Evolutionary conservation across 306 rosid genomes (phyloP), one percentile per base, ranked within the genome.

Genomic region (Trifolium repens): DNA sequence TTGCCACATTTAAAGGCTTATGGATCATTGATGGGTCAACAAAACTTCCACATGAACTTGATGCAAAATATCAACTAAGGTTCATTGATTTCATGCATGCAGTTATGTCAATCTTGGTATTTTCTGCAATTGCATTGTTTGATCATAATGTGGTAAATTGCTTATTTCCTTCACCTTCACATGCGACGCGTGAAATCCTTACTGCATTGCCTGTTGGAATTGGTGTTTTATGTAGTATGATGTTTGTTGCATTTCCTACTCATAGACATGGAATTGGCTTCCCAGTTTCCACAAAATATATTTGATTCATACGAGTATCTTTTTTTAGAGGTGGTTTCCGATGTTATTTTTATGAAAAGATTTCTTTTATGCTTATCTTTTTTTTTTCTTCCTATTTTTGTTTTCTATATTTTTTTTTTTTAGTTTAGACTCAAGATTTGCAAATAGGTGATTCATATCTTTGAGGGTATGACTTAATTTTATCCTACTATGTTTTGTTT

Each of bases 261-360:
- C 71, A 46, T 14, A 85, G 97, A 35, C 93, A 88, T 72, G 97
- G 93, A 54, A 86, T 91, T 79, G 96, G 96, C 37, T 91, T 89
- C 72, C 84, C 88, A 34, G 74, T 84, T 16, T 78, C 88, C 9
- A 8, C 73, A 40, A 74, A 37, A n/a, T n/a, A n/a, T n/a, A n/a
- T n/a, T n/a, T n/a, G n/a, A n/a, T n/a, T n/a, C n/a, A n/a, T n/a
- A n/a, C n/a, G n/a, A n/a, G n/a, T n/a, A n/a, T n/a, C n/a, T n/a
- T n/a, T n/a, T n/a, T n/a, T n/a, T n/a, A n/a, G n/a, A n/a, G n/a
- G n/a, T n/a, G n/a, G n/a, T n/a, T n/a, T n/a, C n/a, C n/a, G n/a
- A n/a, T n/a, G n/a, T n/a, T n/a, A n/a, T n/a, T n/a, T n/a, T n/a
- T n/a, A n/a, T n/a, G n/a, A n/a, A n/a, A n/a, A n/a, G n/a, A n/a